Evolutionary conservation across 345 rosid species (phyloP), one percentile per base, ranked within the genome.

Genomic region (Garcia nutans): DNA sequence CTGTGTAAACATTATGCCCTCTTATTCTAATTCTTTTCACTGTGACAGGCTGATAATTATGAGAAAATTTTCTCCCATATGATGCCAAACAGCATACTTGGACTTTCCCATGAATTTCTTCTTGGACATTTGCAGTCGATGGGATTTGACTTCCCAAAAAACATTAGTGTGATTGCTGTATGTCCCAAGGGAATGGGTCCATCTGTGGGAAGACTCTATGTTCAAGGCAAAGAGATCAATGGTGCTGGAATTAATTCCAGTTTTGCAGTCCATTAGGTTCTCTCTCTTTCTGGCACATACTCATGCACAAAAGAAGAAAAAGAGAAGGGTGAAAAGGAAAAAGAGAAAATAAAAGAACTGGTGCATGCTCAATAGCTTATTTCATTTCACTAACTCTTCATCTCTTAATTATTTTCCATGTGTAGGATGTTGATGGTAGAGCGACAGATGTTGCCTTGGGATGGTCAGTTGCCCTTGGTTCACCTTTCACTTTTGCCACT

Each of bases 171-270:
- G 23, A 85, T 94, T 58, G 93, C 95, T 57, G 97, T 92, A 2
- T 92, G 97, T 56, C 95, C 97, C 59, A 91, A 94, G 81, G 93
- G 91, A 61, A 92, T 92, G 97, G 98, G 92, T 64, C 97, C 97
- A 47, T 94, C 94, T 71, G 95, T 92, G 31, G 89, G 97, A 80
- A 90, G 98, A 74, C 94, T 92, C 55, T 94, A 94, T 28, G 95
- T 94, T 58, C 95, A 92, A 78, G 95, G 97, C 31, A 92, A 89
- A 87, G 95, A 91, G 85, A 77, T 94, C 45, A 94, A 92, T 74
- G 98, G 97, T 82, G 97, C 95, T 68, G 97, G 98, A 83, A 94
- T 94, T 74, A 94, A 94, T 76, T 85, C 97, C 55, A 89, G 97
- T 83, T 92, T 94, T 78, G 95, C 86, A 13, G 94, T 92, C 28